These are phyloP conservation scores for Cymbidium sinense DNA, from an alignment of 106 monocot genomes.

Conservation along the genomic window DNA sequence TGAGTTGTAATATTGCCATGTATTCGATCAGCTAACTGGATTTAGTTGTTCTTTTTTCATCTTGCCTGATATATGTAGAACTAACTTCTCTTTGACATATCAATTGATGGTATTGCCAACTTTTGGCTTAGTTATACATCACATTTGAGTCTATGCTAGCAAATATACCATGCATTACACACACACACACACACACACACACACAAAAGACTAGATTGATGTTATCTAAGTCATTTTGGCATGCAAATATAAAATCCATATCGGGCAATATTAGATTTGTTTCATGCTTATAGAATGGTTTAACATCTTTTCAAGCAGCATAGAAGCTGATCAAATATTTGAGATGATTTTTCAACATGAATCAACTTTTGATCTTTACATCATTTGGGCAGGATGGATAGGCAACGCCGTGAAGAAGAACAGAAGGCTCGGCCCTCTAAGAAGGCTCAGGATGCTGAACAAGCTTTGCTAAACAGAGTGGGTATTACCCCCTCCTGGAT, in stretches of 20 bases:
- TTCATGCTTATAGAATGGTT: neutral
- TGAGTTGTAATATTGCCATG: too few relatives aligned
- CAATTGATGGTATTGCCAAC: neutral
- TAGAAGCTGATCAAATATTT: neutral
- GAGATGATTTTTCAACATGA: neutral
- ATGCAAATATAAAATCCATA: neutral
- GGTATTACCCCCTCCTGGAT: conserved; percentile 9
- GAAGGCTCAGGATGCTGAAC: conserved; percentile 77
- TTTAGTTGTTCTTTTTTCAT: too few relatives aligned
- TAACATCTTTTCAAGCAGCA: neutral
- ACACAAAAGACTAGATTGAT: too few relatives aligned
- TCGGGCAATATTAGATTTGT: neutral
- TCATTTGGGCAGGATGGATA: conserved; percentile 65
- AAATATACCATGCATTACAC: neutral
- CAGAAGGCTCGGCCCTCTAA: conserved; percentile 72
- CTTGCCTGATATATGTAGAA: too few relatives aligned
- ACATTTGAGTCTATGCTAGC: neutral
- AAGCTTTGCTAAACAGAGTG: conserved; percentile 63
- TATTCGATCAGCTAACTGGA: too few relatives aligned
- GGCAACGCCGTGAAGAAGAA: conserved; percentile 90
- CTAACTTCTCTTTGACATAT: neutral
- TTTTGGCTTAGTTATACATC: neutral
- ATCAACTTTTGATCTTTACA: neutral
- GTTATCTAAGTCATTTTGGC: neutral
- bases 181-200: too few relatives aligned